Evolutionary conservation across 805 yeast genomes (phyloP).

Genomic region (Kuraishia borneana): DNA sequence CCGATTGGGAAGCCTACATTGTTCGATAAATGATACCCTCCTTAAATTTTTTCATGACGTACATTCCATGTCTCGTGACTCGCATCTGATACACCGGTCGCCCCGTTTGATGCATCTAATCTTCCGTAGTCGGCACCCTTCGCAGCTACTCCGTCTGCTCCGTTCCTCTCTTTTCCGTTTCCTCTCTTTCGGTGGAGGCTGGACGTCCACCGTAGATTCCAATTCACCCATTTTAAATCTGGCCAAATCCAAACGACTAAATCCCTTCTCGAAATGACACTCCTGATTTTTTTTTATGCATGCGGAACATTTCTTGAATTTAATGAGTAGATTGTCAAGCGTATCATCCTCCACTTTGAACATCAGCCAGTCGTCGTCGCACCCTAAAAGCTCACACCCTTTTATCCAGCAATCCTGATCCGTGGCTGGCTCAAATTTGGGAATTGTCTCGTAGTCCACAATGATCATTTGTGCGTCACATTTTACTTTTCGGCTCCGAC

Average conservation of each 20-base stretch:
- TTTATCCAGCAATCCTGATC: not conserved
- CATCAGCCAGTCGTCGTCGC: not conserved
- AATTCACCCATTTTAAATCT: slow-evolving; percentile 1
- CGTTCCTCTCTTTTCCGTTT: not conserved
- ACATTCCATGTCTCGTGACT: not conserved
- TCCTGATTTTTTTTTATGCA: slow-evolving; percentile 32
- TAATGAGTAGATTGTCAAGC: slow-evolving; percentile 14
- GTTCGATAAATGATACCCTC: no score
- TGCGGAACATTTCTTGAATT: slow-evolving; percentile 44
- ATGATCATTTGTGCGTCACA: slow-evolving; percentile 52
- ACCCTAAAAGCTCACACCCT: not conserved
- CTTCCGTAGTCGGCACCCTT: slow-evolving; percentile 20
- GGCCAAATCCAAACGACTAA: slow-evolving; percentile 42
- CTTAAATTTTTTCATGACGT: no score
- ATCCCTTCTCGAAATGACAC: slow-evolving; percentile 55
- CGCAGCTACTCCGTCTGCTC: slow-evolving; percentile 18
- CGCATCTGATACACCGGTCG: slow-evolving; percentile 1
- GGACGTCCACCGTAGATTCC: slow-evolving; percentile 1
- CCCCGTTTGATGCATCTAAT: slow-evolving; percentile 19
- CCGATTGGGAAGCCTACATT: no score
- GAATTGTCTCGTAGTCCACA: not conserved
- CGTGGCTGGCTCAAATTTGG: not conserved
- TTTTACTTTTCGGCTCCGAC: slow-evolving; percentile 59
- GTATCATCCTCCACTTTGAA: not conserved
- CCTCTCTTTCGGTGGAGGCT: slow-evolving; percentile 1